Evolutionary conservation across 2,329 filamentous ascomycete genomes (phyloP).

Genomic region (Fusarium vanettenii): DNA sequence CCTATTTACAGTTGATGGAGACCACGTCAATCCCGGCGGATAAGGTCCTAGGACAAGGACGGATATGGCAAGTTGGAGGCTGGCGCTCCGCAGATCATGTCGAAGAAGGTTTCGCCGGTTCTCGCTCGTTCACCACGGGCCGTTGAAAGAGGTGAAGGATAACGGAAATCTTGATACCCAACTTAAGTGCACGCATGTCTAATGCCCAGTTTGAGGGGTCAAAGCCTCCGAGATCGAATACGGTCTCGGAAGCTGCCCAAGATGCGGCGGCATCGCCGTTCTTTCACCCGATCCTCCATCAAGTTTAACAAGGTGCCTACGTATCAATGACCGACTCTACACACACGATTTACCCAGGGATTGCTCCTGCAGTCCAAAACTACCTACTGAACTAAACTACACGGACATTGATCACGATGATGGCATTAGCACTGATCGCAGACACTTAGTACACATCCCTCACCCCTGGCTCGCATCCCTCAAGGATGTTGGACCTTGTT

Average conservation of each 20-base stretch:
- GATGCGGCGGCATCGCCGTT: not conserved
- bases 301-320: not conserved
- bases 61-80: conserved; percentile 15
- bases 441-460: conserved; percentile 7
- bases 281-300: not conserved
- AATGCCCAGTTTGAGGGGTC: conserved; percentile 8
- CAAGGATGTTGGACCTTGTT: not conserved
- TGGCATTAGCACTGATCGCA: conserved; percentile 22
- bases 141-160: conserved; percentile 38
- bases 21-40: not conserved
- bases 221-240: conserved; percentile 10
- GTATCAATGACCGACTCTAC: not conserved
- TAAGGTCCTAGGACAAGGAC: conserved; percentile 2
- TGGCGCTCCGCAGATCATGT: conserved; percentile 25
- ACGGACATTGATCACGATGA: conserved; percentile 35
- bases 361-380: not conserved
- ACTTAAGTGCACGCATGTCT: conserved; percentile 26
- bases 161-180: conserved; percentile 38
- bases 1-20: not conserved
- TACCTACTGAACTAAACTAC: not conserved
- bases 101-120: conserved; percentile 31
- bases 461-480: not conserved
- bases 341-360: not conserved
- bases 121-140: conserved; percentile 25
- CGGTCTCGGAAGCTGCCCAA: not conserved